A percentile compares a stretch with the other conserved stretches of the same genome.
phyloP scores from a whole-genome alignment of 2,329 filamentous ascomycete species.

The Sporothrix mexicana region DNA sequence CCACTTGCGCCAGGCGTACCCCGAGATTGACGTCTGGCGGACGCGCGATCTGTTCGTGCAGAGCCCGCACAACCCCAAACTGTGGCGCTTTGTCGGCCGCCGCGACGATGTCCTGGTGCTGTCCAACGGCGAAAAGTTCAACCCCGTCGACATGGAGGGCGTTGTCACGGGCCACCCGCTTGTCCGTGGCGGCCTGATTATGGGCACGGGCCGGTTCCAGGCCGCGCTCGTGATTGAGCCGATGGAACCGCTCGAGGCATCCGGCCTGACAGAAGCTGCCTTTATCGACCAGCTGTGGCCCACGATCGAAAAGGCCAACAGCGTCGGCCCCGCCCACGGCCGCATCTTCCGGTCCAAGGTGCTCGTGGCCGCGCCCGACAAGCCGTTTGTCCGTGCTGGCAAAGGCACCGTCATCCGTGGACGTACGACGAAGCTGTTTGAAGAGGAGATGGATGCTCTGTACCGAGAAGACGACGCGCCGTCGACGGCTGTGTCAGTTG shows the following conservation, averaged over 20 bases:
- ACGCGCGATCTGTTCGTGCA: slow-evolving; percentile 56
- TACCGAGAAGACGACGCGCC: slow-evolving; percentile 41
- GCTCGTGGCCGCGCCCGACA: slow-evolving; percentile 47
- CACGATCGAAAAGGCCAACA: slow-evolving; percentile 51
- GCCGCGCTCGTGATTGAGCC: slow-evolving; percentile 57
- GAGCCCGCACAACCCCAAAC: slow-evolving; percentile 49
- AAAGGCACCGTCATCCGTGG: slow-evolving; percentile 55
- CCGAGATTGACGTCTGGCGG: slow-evolving; percentile 37
- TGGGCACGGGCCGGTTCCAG: slow-evolving; percentile 55
- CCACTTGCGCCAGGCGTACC: slow-evolving; percentile 30
- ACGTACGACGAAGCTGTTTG: slow-evolving; percentile 44
- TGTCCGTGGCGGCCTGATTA: slow-evolving; percentile 52
- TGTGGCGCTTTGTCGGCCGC: slow-evolving; percentile 50
- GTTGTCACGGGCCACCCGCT: slow-evolving; percentile 49
- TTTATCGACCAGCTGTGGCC: slow-evolving; percentile 55
- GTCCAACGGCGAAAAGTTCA: slow-evolving; percentile 58
- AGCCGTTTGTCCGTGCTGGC: slow-evolving; percentile 52
- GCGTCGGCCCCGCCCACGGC: slow-evolving; percentile 53
- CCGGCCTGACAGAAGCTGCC: slow-evolving; percentile 30
- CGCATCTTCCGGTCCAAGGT: slow-evolving; percentile 52
- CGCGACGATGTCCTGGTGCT: slow-evolving; percentile 57
- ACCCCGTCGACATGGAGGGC: slow-evolving; percentile 53
- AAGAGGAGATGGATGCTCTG: slow-evolving; percentile 20
- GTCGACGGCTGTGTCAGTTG: not conserved
- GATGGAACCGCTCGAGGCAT: not conserved